Evolutionary conservation across 1,284 basidiomycete genomes (phyloP).

Genomic region (Cerioporus squamosus): DNA sequence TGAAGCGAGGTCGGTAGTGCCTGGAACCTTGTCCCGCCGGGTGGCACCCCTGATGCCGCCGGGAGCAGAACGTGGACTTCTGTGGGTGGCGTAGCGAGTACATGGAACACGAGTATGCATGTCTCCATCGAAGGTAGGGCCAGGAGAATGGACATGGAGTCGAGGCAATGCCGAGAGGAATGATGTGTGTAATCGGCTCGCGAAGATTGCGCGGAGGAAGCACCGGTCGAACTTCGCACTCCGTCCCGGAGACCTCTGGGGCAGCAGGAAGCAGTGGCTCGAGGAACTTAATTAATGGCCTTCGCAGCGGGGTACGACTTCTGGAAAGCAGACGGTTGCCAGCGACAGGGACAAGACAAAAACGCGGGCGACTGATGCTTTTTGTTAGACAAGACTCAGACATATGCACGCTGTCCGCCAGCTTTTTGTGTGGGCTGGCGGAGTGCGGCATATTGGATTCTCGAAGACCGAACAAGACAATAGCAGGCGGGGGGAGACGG

Average conservation of each 20-base stretch:
- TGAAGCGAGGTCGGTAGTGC: slow-evolving; percentile 2
- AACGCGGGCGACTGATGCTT: slow-evolving; percentile 24
- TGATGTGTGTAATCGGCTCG: background rate
- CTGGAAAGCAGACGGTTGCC: slow-evolving; percentile 24
- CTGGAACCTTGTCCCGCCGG: background rate
- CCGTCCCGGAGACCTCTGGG: slow-evolving; percentile 4
- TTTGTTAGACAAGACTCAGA: slow-evolving; percentile 23
- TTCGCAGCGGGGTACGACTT: background rate
- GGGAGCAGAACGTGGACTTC: background rate
- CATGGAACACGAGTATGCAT: background rate
- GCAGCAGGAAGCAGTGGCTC: background rate
- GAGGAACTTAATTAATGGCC: background rate
- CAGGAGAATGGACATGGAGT: background rate
- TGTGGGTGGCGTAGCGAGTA: background rate
- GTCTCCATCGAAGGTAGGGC: background rate
- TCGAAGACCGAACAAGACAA: slow-evolving; percentile 30
- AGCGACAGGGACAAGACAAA: slow-evolving; percentile 24
- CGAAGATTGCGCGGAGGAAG: slow-evolving; percentile 3
- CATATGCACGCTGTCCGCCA: slow-evolving; percentile 24
- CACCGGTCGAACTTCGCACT: background rate
- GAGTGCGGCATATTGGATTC: slow-evolving; percentile 19
- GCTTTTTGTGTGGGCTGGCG: slow-evolving; percentile 26
- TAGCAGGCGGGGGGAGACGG: slow-evolving; percentile 21
- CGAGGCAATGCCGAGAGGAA: slow-evolving; percentile 2
- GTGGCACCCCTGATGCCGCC: slow-evolving; percentile 1